phyloP scores from a whole-genome alignment of 176 grass and related monocot species.

The Phragmites australis region DNA sequence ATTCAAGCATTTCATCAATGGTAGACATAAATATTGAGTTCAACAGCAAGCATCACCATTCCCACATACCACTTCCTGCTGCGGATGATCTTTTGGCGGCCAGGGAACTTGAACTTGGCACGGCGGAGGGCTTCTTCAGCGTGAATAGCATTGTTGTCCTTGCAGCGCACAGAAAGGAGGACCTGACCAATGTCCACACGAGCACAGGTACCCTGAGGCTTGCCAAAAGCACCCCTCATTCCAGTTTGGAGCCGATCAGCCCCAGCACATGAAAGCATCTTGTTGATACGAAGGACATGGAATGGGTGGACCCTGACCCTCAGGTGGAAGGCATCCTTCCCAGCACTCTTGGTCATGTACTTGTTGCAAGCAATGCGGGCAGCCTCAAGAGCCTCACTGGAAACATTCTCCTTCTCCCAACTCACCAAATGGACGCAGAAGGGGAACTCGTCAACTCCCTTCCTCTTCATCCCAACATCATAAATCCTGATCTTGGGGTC shows the following conservation, averaged over 20 bases:
- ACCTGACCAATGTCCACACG: slow-evolving; percentile 50
- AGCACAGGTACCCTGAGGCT: slow-evolving; percentile 54
- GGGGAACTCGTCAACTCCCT: slow-evolving; percentile 48
- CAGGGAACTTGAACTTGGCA: slow-evolving; percentile 59
- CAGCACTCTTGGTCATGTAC: slow-evolving; percentile 53
- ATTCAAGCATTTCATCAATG: neutral
- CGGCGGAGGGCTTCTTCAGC: slow-evolving; percentile 44
- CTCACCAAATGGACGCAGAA: slow-evolving; percentile 38
- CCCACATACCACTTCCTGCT: slow-evolving; percentile 43
- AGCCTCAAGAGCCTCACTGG: slow-evolving; percentile 48
- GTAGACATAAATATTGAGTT: neutral
- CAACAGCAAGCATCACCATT: neutral
- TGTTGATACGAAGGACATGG: slow-evolving; percentile 59
- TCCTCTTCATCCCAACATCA: slow-evolving; percentile 50
- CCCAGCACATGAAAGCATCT: slow-evolving; percentile 58
- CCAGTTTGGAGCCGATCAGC: slow-evolving; percentile 53
- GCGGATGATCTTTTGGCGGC: slow-evolving; percentile 41
- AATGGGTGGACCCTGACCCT: slow-evolving; percentile 49
- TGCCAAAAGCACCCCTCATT: slow-evolving; percentile 57
- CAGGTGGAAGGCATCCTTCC: slow-evolving; percentile 55
- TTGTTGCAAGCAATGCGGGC: slow-evolving; percentile 59
- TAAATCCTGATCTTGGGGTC: slow-evolving; percentile 52
- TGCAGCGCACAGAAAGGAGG: slow-evolving; percentile 47
- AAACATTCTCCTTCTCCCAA: slow-evolving; percentile 48
- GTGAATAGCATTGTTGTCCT: slow-evolving; percentile 43